These are phyloP conservation scores for Vitis cinerea DNA, from an alignment of 164 flowering plant genomes.

Conservation along the genomic window DNA sequence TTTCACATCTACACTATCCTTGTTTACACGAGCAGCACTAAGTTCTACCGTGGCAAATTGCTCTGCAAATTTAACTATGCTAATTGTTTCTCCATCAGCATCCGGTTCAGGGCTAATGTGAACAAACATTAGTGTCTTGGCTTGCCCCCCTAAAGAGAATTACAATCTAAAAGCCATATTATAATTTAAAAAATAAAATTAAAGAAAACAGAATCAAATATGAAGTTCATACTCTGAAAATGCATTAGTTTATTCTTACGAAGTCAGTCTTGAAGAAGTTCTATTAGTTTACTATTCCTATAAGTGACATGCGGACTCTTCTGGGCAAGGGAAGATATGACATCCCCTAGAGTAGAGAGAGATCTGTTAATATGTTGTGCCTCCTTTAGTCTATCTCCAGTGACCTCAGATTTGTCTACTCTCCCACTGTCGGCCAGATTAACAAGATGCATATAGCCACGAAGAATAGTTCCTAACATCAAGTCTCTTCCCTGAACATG, in stretches of 20 bases:
- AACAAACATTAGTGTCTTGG: conserved; percentile 96
- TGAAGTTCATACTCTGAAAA: not conserved
- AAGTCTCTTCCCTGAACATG: conserved; percentile 86
- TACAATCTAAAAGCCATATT: not conserved
- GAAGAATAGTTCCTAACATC: conserved; percentile 60
- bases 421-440: conserved; percentile 94
- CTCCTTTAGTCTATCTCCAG: conserved; percentile 91
- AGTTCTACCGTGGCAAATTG: conserved; percentile 69
- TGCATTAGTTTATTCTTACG: conserved; percentile 36
- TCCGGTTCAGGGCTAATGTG: conserved; percentile 85
- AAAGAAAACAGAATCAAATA: not conserved
- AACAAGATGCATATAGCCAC: conserved; percentile 87
- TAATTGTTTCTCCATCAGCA: conserved; percentile 70
- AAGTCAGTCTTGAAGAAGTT: conserved; percentile 83
- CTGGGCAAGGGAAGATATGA: conserved; percentile 82
- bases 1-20: conserved; percentile 49
- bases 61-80: conserved; percentile 84
- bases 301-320: conserved; percentile 88
- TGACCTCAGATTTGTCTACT: conserved; percentile 83
- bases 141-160: conserved; percentile 72
- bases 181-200: not conserved
- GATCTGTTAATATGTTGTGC: conserved; percentile 90
- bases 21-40: conserved; percentile 62
- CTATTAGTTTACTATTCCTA: conserved; percentile 79
- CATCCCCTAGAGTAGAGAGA: conserved; percentile 91